phyloP scores from a whole-genome alignment of 352 stramenopile genomes.

The Phytophthora fragariaefolia region DNA sequence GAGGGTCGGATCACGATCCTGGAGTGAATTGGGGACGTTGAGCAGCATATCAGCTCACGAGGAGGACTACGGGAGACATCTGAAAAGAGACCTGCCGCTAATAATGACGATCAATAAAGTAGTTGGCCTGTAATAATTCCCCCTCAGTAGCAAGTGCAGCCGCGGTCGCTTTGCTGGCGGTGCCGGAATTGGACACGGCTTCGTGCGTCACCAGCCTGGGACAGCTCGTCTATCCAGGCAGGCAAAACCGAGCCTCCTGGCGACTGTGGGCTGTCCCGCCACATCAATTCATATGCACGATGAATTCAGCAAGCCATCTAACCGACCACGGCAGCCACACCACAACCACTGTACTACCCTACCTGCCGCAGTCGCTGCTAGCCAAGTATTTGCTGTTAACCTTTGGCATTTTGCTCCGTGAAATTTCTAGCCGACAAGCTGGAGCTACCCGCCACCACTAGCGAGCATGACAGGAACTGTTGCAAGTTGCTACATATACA shows the following conservation, averaged over 20 bases:
- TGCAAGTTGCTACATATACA: too few species aligned
- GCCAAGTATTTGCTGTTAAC: not conserved
- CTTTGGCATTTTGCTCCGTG: not conserved
- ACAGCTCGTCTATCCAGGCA: slow-evolving; percentile 3
- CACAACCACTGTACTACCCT: too few species aligned
- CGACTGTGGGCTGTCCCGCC: slow-evolving; percentile 13
- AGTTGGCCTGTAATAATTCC: slow-evolving; percentile 1
- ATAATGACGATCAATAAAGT: slow-evolving; percentile 21
- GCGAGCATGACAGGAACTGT: not conserved
- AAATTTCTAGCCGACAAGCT: not conserved
- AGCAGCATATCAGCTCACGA: not conserved
- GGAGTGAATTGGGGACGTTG: slow-evolving; percentile 44
- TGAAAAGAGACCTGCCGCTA: slow-evolving; percentile 1
- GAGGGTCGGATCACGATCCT: slow-evolving; percentile 71
- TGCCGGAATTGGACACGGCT: slow-evolving; percentile 23
- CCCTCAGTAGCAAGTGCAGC: not conserved
- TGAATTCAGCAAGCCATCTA: slow-evolving; percentile 1
- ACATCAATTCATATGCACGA: not conserved
- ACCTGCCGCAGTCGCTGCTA: not conserved
- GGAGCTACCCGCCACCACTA: not conserved
- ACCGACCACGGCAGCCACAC: not conserved
- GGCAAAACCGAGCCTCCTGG: slow-evolving; percentile 13
- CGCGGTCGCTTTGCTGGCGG: slow-evolving; percentile 17
- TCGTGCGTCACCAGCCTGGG: slow-evolving; percentile 2
- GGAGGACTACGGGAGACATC: slow-evolving; percentile 1